phyloP scores from a whole-genome alignment of 257 asterid species.

The Rauvolfia tetraphylla region DNA sequence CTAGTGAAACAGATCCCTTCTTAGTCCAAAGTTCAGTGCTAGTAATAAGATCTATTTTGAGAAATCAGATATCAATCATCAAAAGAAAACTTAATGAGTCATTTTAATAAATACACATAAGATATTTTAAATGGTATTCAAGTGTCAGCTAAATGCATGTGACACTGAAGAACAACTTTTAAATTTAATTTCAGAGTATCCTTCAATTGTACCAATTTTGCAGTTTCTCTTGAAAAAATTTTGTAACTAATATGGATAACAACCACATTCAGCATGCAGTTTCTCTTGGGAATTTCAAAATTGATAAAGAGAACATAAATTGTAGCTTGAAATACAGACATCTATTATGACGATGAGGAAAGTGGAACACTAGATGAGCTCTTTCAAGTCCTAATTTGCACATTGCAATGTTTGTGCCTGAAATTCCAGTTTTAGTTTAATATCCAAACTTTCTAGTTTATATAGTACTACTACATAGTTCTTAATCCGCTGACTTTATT shows the following conservation, averaged over 20 bases:
- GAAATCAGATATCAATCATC: neutral
- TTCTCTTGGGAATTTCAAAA: no score
- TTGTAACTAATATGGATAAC: neutral
- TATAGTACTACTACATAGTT: neutral
- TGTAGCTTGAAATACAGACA: neutral
- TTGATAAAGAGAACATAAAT: no score
- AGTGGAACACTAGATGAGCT: neutral
- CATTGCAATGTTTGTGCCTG: constrained; percentile 6
- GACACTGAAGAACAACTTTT: neutral
- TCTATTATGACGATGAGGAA: neutral
- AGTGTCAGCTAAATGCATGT: neutral
- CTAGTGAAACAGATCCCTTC: neutral
- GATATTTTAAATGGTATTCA: neutral
- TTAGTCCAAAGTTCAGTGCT: neutral
- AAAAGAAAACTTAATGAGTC: neutral
- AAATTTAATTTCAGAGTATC: neutral
- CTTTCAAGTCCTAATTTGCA: neutral
- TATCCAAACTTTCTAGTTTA: neutral
- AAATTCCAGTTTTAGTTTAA: neutral
- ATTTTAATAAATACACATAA: neutral
- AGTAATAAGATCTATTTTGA: no score
- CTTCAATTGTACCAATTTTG: neutral
- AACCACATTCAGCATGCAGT: no score
- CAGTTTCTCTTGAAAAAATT: neutral
- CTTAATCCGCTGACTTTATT: constrained; percentile 7